Conservation (phyloP, 345 rosid genomes). For the Brassica rapa region DNA sequence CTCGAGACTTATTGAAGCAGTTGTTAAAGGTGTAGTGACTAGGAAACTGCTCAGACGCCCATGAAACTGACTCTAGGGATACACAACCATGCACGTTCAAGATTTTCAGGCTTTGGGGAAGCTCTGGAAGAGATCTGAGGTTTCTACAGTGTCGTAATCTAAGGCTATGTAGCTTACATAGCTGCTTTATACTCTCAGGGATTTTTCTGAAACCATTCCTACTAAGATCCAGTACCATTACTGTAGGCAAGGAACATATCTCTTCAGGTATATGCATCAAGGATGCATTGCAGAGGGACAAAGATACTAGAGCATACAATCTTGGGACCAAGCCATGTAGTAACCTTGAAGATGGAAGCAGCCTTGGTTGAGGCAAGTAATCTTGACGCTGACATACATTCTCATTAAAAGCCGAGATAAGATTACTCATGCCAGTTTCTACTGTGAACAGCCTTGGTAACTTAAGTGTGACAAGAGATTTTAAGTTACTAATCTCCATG, state of each 20-base stretch:
- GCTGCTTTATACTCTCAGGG: neutral
- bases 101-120: neutral
- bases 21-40: neutral
- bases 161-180: neutral
- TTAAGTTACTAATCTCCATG: neutral
- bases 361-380: neutral
- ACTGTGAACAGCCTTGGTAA: neutral
- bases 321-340: neutral
- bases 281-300: neutral
- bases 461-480: neutral
- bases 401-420: neutral
- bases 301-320: neutral
- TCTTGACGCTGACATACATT: neutral
- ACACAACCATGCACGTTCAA: neutral
- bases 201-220: neutral
- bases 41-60: neutral
- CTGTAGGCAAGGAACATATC: neutral
- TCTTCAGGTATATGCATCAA: neutral
- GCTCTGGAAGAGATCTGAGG: neutral
- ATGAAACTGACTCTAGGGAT: neutral
- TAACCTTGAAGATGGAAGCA: neutral
- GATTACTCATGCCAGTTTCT: neutral
- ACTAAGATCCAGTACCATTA: neutral
- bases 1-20: neutral
- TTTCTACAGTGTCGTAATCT: neutral